Evolutionary conservation across 2,329 filamentous ascomycete species (phyloP).

Genomic region (Penicillium sumatraense): DNA sequence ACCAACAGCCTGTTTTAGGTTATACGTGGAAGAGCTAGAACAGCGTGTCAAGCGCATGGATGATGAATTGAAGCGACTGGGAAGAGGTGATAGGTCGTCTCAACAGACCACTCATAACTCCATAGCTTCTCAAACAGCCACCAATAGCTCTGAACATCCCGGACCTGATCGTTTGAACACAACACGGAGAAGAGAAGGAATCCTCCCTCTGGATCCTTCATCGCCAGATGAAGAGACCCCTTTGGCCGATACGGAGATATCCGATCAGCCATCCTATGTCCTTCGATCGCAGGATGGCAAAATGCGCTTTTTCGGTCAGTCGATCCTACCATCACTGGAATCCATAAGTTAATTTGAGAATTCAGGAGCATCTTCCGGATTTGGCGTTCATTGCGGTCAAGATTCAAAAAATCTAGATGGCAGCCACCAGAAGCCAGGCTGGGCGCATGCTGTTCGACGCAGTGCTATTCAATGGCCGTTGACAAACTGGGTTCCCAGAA

Average conservation of each 20-base stretch:
- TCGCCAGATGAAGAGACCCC: not conserved
- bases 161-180: not conserved
- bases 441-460: constrained; percentile 4
- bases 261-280: constrained; percentile 15
- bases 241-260: not conserved
- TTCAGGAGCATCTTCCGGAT: constrained; percentile 24
- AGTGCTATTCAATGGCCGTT: constrained; percentile 13
- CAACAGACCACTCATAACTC: not conserved
- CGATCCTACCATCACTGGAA: not conserved
- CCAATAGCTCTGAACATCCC: not conserved
- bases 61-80: not conserved
- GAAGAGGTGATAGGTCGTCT: not conserved
- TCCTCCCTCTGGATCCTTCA: not conserved
- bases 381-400: not conserved
- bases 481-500: constrained; percentile 19
- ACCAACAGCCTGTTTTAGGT: not conserved
- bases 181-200: not conserved
- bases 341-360: not conserved
- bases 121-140: not conserved
- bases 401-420: constrained; percentile 1
- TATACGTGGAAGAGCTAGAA: constrained; percentile 5
- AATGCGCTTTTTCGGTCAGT: constrained; percentile 26
- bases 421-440: not conserved
- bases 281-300: constrained; percentile 17
- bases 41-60: not conserved